Base-by-base conservation (phyloP, 78 protist genomes). In the Tieghemostelium lacteum region DNA sequence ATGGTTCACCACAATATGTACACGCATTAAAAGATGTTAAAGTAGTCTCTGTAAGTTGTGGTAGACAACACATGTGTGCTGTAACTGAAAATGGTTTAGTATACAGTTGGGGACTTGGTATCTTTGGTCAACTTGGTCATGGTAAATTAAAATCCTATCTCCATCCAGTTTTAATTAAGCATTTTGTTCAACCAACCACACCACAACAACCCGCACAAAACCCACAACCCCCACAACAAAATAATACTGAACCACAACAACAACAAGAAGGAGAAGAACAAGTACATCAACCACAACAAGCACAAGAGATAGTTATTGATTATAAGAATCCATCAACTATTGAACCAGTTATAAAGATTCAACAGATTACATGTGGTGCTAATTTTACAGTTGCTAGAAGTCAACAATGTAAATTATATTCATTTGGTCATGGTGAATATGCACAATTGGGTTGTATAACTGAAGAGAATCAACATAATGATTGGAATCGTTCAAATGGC, bases 341-440 rank as follows among this genome's bases (percentile, higher is more conserved):
- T 33, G 67, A 12, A n/a, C n/a, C n/a, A n/a, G 10, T 45, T 10
- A 45, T 45, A 14, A 6, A 6, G 10, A 17, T 76, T n/a, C 60
- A 17, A 19, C 70, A 74, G 29, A 66, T 74, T 45, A 66, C 85
- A 31, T 58, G 66, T 65, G 93, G 93, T 50, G 85, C 87, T 20
- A 88, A 77, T 28, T 74, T 75, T 20, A 66, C 85, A 24, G 70
- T 86, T 73, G 75, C 31, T 1, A n/a, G 45, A 31, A n/a, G 73
- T 19, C 55, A 36, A 12, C 10, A 8, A 24, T 69, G 57, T 0
- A 16, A 24, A 6, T 16, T 69, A 14, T 88, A 61, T 34, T 66
- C 83, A 19, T 77, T 83, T 61, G 93, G 93, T 54, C 93, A 88
- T 52, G 93, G 93, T 24, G 93, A 88, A n/a, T 88, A 88, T 31